Evolutionary conservation across 306 rosid species (phyloP), one percentile per base, ranked within the genome.

Genomic region (Ammopiptanthus mongolicus): DNA sequence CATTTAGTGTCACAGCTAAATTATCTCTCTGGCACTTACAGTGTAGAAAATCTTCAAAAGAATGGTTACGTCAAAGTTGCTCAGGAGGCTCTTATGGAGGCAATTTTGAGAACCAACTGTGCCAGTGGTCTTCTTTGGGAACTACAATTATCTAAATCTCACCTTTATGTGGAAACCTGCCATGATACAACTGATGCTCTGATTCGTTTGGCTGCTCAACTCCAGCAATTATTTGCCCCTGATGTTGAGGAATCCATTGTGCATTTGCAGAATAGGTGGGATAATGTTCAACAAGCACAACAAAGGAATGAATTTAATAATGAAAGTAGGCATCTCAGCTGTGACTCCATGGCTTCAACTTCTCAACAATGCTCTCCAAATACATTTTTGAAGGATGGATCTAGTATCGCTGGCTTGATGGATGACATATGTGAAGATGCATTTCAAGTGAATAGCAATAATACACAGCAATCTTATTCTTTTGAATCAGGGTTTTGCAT

Each of bases 241-340:
- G 97, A 95, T 77, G 80, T 95, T 51, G 97, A 91, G 88, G 98
- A 95, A 80, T 91, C 97, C 17, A 36, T 91, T 15, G 89, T 89
- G 78, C 98, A 95, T 82, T 86, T 95, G 91, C 97, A 95, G 88
- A 88, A 86, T 23, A 88, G 98, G 84, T 95, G 98, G 98, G 87
- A 87, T 51, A 86, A 85, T 81, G 75, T 84, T 84, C 97, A 85
- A 81, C 89, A 81, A 63, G 97, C 85, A 62, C 96, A 90, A 53
- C 93, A 88, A 69, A 83, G 71, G 11, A 73, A 84, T 53, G 86
- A 65, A 73, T 48, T 84, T 65, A 75, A 41, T 67, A 69, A 68
- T 82, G 97, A 82, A 55, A 62, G 31, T 51, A 47, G 51, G 70
- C 63, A 63, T 44, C 59, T 59, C 42, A 77, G 63, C 48, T n/a